These are phyloP conservation scores for Chlamydomonas sp. DNA, from an alignment of 139 green algal species.

Conservation along the genomic window DNA sequence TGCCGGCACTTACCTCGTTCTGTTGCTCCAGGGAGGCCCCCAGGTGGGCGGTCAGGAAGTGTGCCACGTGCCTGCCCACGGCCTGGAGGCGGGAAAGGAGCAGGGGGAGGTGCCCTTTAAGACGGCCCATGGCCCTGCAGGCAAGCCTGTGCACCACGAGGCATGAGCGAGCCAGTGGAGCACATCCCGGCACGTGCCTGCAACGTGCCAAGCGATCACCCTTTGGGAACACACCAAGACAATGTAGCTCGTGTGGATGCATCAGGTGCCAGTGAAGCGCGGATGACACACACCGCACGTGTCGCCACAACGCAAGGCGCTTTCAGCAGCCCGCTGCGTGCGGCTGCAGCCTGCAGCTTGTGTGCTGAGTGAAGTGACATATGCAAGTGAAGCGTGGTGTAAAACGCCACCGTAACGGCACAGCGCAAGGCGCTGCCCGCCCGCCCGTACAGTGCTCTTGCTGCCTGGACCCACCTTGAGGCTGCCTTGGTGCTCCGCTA, in stretches of 20 bases:
- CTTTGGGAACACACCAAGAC: no score
- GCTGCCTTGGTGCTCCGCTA: neutral
- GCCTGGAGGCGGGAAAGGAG: neutral
- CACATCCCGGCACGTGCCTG: no score
- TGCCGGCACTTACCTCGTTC: neutral
- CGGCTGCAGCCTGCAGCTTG: no score
- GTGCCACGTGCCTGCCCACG: neutral
- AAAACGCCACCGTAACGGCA: no score
- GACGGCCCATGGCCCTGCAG: neutral
- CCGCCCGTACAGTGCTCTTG: neutral
- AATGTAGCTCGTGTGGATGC: no score
- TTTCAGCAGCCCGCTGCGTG: no score
- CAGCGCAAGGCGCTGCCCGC: neutral
- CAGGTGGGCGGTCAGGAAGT: conserved; percentile 5
- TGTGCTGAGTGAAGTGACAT: no score
- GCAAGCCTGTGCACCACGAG: neutral
- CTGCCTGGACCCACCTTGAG: neutral
- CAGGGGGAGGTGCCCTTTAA: neutral
- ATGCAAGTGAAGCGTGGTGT: no score
- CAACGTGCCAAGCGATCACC: no score
- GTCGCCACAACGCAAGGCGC: no score
- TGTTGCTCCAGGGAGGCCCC: neutral
- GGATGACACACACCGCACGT: no score
- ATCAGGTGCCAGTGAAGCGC: no score
- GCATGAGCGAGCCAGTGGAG: neutral